A percentile compares a stretch with the other conserved stretches of the same genome.
Conservation (phyloP, 1,284 basidiomycete species). For the Exobasidium cylindrosporum region DNA sequence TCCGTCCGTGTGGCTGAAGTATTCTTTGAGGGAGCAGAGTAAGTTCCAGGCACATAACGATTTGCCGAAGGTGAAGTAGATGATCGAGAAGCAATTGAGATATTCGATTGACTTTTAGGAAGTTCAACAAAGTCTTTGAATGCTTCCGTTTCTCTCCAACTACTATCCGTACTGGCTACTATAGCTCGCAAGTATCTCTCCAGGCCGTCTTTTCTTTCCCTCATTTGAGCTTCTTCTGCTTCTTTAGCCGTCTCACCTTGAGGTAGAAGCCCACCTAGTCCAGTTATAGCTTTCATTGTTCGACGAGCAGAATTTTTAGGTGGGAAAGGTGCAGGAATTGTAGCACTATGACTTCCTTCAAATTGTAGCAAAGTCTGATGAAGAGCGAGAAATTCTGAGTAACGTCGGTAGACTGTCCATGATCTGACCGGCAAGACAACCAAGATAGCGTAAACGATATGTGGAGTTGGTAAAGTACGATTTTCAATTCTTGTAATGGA, state of each 20-base stretch:
- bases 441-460: slow-evolving; percentile 74
- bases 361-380: slow-evolving; percentile 60
- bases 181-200: slow-evolving; percentile 85
- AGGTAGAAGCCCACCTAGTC: slow-evolving; percentile 22
- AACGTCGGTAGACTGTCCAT: slow-evolving; percentile 88
- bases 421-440: slow-evolving; percentile 70
- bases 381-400: slow-evolving; percentile 87
- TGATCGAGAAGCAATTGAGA: slow-evolving; percentile 2
- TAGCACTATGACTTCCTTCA: slow-evolving; percentile 1
- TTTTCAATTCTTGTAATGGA: slow-evolving; percentile 13
- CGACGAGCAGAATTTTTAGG: slow-evolving; percentile 69
- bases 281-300: slow-evolving; percentile 40
- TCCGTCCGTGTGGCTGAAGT: neutral
- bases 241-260: neutral
- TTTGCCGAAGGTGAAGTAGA: slow-evolving; percentile 3
- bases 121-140: slow-evolving; percentile 84
- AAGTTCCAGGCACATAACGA: slow-evolving; percentile 1
- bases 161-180: slow-evolving; percentile 71
- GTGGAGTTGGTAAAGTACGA: slow-evolving; percentile 56
- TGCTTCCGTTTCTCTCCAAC: slow-evolving; percentile 75
- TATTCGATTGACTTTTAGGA: slow-evolving; percentile 59
- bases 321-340: slow-evolving; percentile 73
- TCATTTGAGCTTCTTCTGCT: slow-evolving; percentile 60
- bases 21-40: neutral
- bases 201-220: slow-evolving; percentile 71